Evolutionary conservation across 2,329 filamentous ascomycete species (phyloP), one percentile per base, ranked within the genome.

Genomic region (Tricladium varicosporioides): DNA sequence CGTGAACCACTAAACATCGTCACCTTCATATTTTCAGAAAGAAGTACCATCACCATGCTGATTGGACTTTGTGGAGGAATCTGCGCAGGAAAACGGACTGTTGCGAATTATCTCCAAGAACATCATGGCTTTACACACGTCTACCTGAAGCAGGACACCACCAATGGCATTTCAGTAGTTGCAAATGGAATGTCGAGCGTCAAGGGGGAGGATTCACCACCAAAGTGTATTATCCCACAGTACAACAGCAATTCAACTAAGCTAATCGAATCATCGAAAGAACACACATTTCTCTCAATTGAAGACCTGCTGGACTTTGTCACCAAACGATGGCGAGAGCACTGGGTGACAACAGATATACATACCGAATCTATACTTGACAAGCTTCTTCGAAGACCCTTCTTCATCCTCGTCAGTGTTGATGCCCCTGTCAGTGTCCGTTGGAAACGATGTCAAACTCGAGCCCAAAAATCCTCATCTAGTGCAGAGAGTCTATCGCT

Each of bases 361-460:
- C 84, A 86, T 75, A 84, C 86, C 64, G 88, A 92, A 64, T 72
- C 73, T 2, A 82, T 87, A 7, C 81, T 96, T 4, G 90, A 97
- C 65, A 80, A 85, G 19, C 84, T 97, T 51, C 76, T 86, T 58
- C 81, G 87, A 16, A 84, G 94, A 7, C 94, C 94, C 0, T 97
- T 96, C 77, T 97, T 97, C 78, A 81, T 99, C 50, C 83, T 97
- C 33, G 79, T 99, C 68, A 93, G 91, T 71, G 86, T 97, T 48
- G 93, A 97, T 73, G 93, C 92, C 4, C 94, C 94, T 1, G 80
- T 97, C 47, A 88, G 83, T 50, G 78, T 93, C 46, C 88, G 94
- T 52, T 97, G 91, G 89, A 80, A 82, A 66, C 87, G 94, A 47
- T 92, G 89, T 76, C 84, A 83, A 60, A 73, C 80, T 58, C 79